Evolutionary conservation across 1,139 yeast species (phyloP), one percentile per base, ranked within the genome.

Genomic region (Yamadazyma pseudoaaseri): DNA sequence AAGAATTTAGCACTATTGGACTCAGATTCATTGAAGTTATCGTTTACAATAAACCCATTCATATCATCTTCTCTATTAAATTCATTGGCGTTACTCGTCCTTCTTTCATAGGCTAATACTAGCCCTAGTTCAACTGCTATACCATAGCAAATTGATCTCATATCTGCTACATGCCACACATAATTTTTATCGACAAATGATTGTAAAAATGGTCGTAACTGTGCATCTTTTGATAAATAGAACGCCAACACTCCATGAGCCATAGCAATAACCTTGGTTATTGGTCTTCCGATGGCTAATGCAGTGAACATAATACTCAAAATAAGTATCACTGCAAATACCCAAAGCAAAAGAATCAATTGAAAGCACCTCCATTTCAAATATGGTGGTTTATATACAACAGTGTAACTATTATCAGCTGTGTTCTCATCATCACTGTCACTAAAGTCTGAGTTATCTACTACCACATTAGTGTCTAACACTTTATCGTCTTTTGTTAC

Each of bases 361-460:
- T 58, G 60, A 26, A 73, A 65, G 30, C 89, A 70, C 34, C 96
- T 70, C 10, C 54, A 30, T 34, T 78, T 71, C 56, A 92, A 86
- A 38, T 71, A 49, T 2, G 96, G 96, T 3, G 98, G 98, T 34
- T 89, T 70, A 58, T 90, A 92, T 2, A 90, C 97, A 20, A 90
- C 75, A 1, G 77, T 68, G 53, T 90, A 86, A 1, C 76, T 69
- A 39, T 79, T 77, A 29, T 79, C 77, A 34, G 65, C 64, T 30
- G 66, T 52, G 20, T 49, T 35, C 33, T 78, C 77, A 27, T 76
- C 81, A 35, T 76, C 80, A 2, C 35, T 36, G 5, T 51, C 54
- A 9, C 41, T 41, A 5, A 38, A 36, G 20, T 42, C 46, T 6
- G n/a, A 9, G 6, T 8, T n/a, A 6, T 22, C 25, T 6, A n/a